Base-by-base conservation (phyloP, 1,284 basidiomycete genomes). In the Trichosporon ovoides region DNA sequence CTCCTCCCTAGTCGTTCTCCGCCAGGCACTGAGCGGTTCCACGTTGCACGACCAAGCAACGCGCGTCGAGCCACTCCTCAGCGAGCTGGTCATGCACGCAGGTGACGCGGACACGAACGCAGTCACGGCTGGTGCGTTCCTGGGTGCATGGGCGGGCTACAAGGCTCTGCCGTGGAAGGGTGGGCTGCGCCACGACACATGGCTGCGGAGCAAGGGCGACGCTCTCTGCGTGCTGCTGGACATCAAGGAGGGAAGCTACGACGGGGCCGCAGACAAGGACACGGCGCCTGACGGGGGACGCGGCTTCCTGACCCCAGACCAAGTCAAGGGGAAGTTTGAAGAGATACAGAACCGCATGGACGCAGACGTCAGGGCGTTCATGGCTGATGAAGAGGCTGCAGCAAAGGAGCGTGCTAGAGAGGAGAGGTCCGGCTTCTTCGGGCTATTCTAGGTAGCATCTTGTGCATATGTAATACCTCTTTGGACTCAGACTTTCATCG, bases 91-190 rank as follows among this genome's bases (percentile, higher is more conserved):
- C 52, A 55, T 53, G 52, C 13, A 10, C 2, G 60, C 50, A 10
- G 60, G 60, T 14, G 60, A 62, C 48, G 60, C 60, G 7, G 60
- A 62, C 55, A 62, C 60, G 9, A 62, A 62, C 36, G 60, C 60
- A 16, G 56, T 52, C 19, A 53, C 56, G 3, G 60, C 60, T 11
- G 60, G 60, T 18, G 57, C 60, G 7, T 40, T 62, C 13, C 57
- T 62, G 16, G 60, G 60, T n/a, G 60, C 60, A 3, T 62, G 56
- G n/a, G 20, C 56, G 1, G 60, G 57, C 2, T 62, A 58, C 35
- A 20, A 20, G 10, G 43, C 54, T 1, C 52, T 62, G 7, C 60
- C 60, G 0, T 62, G 60, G 60, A 52, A 52, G n/a, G 54, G 43
- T 12, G 57, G 57, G 1, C 43, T 62, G 16, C 52, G 12, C 5